Evolutionary conservation across 768 basidiomycete species (phyloP).

Genomic region (Chalciporus pseudorubinellus): DNA sequence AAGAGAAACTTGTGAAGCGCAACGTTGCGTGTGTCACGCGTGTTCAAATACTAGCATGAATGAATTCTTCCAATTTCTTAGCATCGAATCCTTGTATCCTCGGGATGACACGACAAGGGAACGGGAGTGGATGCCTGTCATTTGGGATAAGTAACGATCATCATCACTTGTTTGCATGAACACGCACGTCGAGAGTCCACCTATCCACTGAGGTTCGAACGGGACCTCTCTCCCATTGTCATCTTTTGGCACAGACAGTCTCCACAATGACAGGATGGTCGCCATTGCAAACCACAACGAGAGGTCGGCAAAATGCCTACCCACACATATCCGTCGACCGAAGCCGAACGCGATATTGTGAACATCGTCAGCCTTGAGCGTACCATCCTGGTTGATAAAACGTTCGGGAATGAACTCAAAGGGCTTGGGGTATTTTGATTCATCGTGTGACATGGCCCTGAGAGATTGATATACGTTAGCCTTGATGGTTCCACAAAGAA

Average conservation of each 20-base stretch:
- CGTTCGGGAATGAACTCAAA: slow-evolving; percentile 38
- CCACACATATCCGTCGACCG: slow-evolving; percentile 22
- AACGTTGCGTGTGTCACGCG: not conserved
- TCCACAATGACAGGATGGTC: slow-evolving; percentile 19
- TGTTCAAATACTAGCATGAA: not conserved
- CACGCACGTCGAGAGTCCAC: slow-evolving; percentile 16
- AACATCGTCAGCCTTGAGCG: slow-evolving; percentile 13
- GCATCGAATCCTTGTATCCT: slow-evolving; percentile 10
- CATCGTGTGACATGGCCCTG: slow-evolving; percentile 20
- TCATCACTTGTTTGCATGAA: not conserved
- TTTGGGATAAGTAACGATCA: not conserved
- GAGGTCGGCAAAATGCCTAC: slow-evolving; percentile 15
- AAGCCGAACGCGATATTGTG: slow-evolving; percentile 18
- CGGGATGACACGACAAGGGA: slow-evolving; percentile 15
- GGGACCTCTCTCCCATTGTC: slow-evolving; percentile 8
- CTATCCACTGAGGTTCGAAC: slow-evolving; percentile 10
- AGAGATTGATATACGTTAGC: not conserved
- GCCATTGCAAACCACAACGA: slow-evolving; percentile 16
- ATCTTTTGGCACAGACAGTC: slow-evolving; percentile 9
- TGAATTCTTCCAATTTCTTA: slow-evolving; percentile 11
- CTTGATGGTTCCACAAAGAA: not conserved
- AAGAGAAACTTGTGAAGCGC: no score
- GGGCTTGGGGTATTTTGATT: slow-evolving; percentile 35
- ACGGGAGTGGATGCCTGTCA: slow-evolving; percentile 12
- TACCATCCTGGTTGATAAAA: slow-evolving; percentile 30